Percentiles rank a stretch among this genome's conserved stretches.
Conservation (phyloP, 1,284 basidiomycete genomes). For the Abortiporus biennis region DNA sequence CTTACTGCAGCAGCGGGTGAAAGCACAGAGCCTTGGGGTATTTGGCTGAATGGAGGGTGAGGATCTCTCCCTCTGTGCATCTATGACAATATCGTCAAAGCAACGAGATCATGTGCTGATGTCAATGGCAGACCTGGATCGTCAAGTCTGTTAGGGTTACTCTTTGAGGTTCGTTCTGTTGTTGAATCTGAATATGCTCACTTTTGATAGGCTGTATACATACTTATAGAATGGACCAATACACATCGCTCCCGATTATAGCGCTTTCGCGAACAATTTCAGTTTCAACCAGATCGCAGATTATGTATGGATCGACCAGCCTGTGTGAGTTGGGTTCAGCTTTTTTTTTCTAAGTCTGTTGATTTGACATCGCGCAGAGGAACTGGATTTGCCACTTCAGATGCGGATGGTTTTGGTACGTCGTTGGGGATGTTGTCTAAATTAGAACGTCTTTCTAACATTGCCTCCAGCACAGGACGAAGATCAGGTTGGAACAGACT, state of each 20-base stretch:
- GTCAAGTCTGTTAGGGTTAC: slow-evolving; percentile 59
- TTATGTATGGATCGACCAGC: slow-evolving; percentile 16
- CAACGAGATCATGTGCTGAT: neutral
- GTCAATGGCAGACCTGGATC: slow-evolving; percentile 45
- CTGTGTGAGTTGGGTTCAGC: slow-evolving; percentile 9
- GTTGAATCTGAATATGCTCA: slow-evolving; percentile 42
- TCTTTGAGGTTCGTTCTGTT: slow-evolving; percentile 58
- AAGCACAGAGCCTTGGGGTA: slow-evolving; percentile 55
- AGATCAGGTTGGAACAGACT: slow-evolving; percentile 20
- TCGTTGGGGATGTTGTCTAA: neutral
- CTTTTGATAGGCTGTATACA: neutral
- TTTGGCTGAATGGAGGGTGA: slow-evolving; percentile 67
- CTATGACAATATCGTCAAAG: slow-evolving; percentile 1
- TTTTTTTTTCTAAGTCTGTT: neutral
- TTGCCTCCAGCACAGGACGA: slow-evolving; percentile 19
- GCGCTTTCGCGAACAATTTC: slow-evolving; percentile 7
- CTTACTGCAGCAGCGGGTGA: slow-evolving; percentile 35
- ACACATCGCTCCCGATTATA: slow-evolving; percentile 1
- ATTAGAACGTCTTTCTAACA: slow-evolving; percentile 3
- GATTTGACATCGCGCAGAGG: slow-evolving; percentile 33
- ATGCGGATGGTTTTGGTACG: slow-evolving; percentile 29
- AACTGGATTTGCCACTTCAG: slow-evolving; percentile 59
- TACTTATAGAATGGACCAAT: slow-evolving; percentile 10
- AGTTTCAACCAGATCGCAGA: slow-evolving; percentile 12
- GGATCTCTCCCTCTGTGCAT: slow-evolving; percentile 3